Evolutionary conservation across 2,329 filamentous ascomycete genomes (phyloP).

Genomic region (Beauveria varroae): DNA sequence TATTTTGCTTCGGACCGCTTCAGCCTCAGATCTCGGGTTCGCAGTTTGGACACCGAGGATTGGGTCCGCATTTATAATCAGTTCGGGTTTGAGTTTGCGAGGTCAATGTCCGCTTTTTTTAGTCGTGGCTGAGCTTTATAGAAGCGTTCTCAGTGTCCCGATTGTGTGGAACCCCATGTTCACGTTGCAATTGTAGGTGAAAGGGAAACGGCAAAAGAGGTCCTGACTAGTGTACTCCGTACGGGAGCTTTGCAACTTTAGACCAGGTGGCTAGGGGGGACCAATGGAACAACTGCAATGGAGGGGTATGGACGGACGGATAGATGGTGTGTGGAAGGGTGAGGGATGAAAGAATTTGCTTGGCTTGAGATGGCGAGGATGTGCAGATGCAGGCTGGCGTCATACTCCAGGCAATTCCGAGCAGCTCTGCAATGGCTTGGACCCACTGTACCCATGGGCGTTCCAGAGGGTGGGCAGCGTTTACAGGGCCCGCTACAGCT

Average conservation of each 20-base stretch:
- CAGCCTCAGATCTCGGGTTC: constrained; percentile 3
- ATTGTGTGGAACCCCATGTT: constrained; percentile 5
- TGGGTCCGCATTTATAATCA: constrained; percentile 5
- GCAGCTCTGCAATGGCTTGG: no score
- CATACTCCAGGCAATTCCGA: no score
- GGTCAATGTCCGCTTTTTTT: neutral
- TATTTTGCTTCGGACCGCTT: neutral
- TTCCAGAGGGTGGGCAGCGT: neutral
- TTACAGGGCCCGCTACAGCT: neutral
- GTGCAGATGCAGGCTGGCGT: no score
- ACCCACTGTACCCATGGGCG: neutral
- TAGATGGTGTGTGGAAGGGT: neutral
- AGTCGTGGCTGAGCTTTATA: neutral
- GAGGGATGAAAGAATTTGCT: no score
- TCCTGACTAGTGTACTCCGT: constrained; percentile 1
- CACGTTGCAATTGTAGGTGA: neutral
- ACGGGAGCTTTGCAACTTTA: neutral
- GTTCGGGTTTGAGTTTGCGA: constrained; percentile 6
- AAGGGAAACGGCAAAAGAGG: neutral
- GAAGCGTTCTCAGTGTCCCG: constrained; percentile 3
- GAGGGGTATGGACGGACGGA: neutral
- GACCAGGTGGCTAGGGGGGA: neutral
- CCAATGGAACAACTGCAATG: neutral
- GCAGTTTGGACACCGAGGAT: constrained; percentile 7
- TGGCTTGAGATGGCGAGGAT: no score